Evolutionary conservation across 2,329 filamentous ascomycete genomes (phyloP).

Genomic region (Aspergillus sp.): DNA sequence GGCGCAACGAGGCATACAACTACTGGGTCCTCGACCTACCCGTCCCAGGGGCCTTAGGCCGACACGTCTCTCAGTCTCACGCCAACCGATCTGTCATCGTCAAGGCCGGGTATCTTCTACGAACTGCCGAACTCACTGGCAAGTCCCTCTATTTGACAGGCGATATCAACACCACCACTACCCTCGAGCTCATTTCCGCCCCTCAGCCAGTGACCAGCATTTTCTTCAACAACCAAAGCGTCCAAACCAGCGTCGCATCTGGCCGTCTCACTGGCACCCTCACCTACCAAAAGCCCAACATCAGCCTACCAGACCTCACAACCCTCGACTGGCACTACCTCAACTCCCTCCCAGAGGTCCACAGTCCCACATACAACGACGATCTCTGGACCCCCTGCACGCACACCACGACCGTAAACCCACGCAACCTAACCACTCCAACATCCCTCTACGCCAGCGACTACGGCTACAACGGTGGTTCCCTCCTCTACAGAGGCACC

Average conservation of each 20-base stretch:
- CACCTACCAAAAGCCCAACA: conserved; percentile 6
- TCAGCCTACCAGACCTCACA: conserved; percentile 14
- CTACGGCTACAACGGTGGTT: conserved; percentile 34
- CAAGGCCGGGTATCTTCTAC: conserved; percentile 33
- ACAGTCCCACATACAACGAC: conserved; percentile 14
- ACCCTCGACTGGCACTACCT: conserved; percentile 21
- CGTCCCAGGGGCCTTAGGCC: conserved; percentile 18
- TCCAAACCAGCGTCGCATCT: not conserved
- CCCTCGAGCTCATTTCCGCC: conserved; percentile 20
- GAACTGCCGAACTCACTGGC: conserved; percentile 11
- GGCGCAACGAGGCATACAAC: conserved; percentile 34
- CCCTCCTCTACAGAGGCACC: conserved; percentile 32
- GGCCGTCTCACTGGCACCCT: conserved; percentile 8
- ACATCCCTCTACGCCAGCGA: conserved; percentile 31
- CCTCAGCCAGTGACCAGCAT: conserved; percentile 4
- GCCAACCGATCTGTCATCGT: conserved; percentile 26
- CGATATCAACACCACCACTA: conserved; percentile 21
- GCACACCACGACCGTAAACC: conserved; percentile 12
- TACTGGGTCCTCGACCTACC: conserved; percentile 35
- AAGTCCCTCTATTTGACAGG: conserved; percentile 10
- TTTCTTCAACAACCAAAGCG: conserved; percentile 13
- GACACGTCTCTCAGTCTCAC: conserved; percentile 22
- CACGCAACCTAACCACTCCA: conserved; percentile 22
- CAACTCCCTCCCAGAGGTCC: conserved; percentile 20
- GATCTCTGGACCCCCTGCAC: conserved; percentile 14